phyloP scores from a whole-genome alignment of 345 rosid species.

The Microcos paniculata region DNA sequence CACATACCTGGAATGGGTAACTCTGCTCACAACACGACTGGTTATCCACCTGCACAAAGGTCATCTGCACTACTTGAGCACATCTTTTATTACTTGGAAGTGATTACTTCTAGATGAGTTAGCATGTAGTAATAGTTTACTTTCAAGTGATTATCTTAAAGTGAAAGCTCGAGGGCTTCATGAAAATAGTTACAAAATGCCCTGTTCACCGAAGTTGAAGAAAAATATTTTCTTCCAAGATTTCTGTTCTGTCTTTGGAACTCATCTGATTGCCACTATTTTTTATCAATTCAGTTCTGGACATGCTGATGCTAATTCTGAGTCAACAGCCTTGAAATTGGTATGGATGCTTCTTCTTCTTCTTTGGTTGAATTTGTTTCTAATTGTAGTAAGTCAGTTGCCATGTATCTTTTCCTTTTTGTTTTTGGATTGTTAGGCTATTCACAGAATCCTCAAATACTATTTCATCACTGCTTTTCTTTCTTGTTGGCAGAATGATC shows the following conservation, averaged over 20 bases:
- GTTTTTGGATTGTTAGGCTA: not conserved
- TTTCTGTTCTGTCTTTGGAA: slow-evolving; percentile 6
- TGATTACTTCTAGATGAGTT: slow-evolving; percentile 35
- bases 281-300: slow-evolving; percentile 49
- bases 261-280: slow-evolving; percentile 6
- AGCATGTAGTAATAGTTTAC: slow-evolving; percentile 32
- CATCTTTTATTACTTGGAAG: slow-evolving; percentile 45
- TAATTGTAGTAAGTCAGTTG: not conserved
- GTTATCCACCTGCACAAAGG: slow-evolving; percentile 95
- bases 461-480: not conserved
- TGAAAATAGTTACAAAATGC: slow-evolving; percentile 29
- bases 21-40: slow-evolving; percentile 85
- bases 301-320: slow-evolving; percentile 44
- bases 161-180: slow-evolving; percentile 39
- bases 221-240: slow-evolving; percentile 23
- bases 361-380: slow-evolving; percentile 7
- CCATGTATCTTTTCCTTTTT: not conserved
- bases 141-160: slow-evolving; percentile 25
- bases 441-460: too few relatives aligned
- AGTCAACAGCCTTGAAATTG: slow-evolving; percentile 35
- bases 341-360: slow-evolving; percentile 36
- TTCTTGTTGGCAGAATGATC: not conserved
- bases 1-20: slow-evolving; percentile 86
- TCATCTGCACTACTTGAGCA: slow-evolving; percentile 88
- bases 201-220: slow-evolving; percentile 30